phyloP scores from a whole-genome alignment of 306 rosid species.

The Adenanthera pavonina region DNA sequence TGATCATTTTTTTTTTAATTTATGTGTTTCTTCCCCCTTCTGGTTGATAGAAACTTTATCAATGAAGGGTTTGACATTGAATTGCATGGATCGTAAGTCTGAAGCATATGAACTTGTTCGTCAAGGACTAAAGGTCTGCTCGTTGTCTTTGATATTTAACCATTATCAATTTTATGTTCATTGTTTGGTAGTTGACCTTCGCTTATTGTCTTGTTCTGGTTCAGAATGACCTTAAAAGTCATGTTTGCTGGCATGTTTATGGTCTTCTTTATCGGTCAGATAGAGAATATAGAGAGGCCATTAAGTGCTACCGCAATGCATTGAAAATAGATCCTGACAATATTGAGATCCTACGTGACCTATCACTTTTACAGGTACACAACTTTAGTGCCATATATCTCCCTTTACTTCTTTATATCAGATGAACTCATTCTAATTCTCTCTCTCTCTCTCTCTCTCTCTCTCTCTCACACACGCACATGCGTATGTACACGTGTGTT shows the following conservation, averaged over 20 bases:
- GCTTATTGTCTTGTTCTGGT: constrained; percentile 44
- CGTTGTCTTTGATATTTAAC: constrained; percentile 26
- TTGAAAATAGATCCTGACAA: constrained; percentile 94
- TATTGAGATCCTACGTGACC: constrained; percentile 91
- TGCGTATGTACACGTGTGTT: too few relatives aligned
- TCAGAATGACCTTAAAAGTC: constrained; percentile 98
- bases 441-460: neutral
- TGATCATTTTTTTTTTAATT: neutral
- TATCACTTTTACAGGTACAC: constrained; percentile 89
- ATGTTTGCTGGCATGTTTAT: constrained; percentile 99
- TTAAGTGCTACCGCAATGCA: constrained; percentile 95
- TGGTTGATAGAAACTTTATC: constrained; percentile 87
- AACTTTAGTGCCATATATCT: constrained; percentile 30
- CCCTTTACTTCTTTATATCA: constrained; percentile 35
- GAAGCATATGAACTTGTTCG: constrained; percentile 97
- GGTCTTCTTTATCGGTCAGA: constrained; percentile 98
- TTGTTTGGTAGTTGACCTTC: constrained; percentile 16
- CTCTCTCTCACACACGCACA: neutral
- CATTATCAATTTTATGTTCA: neutral
- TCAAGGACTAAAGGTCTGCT: constrained; percentile 77
- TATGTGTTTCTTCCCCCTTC: constrained; percentile 33
- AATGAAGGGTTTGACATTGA: constrained; percentile 95
- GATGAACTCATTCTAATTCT: neutral
- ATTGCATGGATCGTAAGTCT: constrained; percentile 96
- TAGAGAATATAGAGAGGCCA: constrained; percentile 97